These are phyloP conservation scores for Funneliformis caledonium DNA, from an alignment of 371 early-diverging fungal species.

Conservation along the genomic window DNA sequence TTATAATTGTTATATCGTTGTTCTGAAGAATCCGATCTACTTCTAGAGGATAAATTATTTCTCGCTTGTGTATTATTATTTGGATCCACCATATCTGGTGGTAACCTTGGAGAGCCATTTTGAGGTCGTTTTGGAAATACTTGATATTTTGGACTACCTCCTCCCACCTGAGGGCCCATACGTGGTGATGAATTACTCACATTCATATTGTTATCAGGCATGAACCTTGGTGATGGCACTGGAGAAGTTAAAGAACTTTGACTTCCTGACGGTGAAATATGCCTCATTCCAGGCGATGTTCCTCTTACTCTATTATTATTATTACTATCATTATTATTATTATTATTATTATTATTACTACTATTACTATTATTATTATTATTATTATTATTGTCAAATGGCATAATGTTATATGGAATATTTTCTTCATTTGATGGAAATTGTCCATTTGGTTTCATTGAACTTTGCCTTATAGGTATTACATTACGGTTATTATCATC, in stretches of 20 bases:
- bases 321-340: background rate
- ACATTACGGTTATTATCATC: background rate
- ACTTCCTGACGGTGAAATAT: background rate
- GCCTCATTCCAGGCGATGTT: background rate
- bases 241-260: slow-evolving; percentile 13
- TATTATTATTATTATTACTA: background rate
- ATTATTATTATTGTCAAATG: background rate
- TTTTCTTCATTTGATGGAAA: background rate
- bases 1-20: background rate
- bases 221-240: background rate
- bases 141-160: background rate
- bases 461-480: background rate
- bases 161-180: background rate
- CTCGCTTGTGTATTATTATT: background rate
- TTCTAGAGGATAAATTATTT: background rate
- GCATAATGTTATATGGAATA: background rate
- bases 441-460: slow-evolving; percentile 6
- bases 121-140: background rate
- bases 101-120: background rate
- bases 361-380: too few relatives aligned
- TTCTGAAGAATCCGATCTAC: background rate
- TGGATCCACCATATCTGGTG: background rate
- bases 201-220: background rate
- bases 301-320: background rate
- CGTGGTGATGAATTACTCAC: background rate